Evolutionary conservation across 345 rosid species (phyloP).

Genomic region (Rhizophora apiculata): DNA sequence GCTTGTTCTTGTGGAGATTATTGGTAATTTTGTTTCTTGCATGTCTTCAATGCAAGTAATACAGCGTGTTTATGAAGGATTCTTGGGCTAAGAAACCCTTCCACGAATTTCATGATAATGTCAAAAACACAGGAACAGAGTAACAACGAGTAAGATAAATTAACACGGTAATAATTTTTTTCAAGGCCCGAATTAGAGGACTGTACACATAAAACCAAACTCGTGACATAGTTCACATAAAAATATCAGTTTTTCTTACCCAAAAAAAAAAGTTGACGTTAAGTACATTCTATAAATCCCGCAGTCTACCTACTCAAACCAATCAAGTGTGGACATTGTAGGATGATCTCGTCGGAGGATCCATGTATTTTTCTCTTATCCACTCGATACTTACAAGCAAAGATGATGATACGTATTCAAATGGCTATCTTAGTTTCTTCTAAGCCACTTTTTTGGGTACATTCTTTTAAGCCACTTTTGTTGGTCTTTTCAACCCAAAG

Average conservation of each 20-base stretch:
- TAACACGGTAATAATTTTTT: no score
- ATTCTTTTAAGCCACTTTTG: conserved; percentile 45
- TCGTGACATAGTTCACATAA: no score
- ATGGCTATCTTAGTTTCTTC: conserved; percentile 25
- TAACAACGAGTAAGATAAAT: no score
- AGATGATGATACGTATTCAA: conserved; percentile 20
- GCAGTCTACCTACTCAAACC: conserved; percentile 9
- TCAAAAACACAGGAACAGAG: no score
- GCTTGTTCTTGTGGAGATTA: conserved; percentile 32
- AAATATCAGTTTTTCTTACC: no score
- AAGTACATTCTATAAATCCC: neutral
- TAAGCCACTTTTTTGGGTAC: conserved; percentile 43
- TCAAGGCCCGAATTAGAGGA: no score
- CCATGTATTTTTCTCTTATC: conserved; percentile 2
- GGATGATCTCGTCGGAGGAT: conserved; percentile 11
- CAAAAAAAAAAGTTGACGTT: no score
- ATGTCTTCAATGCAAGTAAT: no score
- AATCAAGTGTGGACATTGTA: neutral
- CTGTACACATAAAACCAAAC: no score
- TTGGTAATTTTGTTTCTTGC: conserved; percentile 12
- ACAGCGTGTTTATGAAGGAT: no score
- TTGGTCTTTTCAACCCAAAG: conserved; percentile 35
- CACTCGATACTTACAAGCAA: conserved; percentile 42
- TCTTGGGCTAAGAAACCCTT: no score
- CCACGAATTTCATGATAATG: no score